Percentiles rank a stretch among this genome's conserved stretches.
These are phyloP conservation scores for Thozetella sp. DNA, from an alignment of 495 filamentous ascomycete species.

Conservation along the genomic window DNA sequence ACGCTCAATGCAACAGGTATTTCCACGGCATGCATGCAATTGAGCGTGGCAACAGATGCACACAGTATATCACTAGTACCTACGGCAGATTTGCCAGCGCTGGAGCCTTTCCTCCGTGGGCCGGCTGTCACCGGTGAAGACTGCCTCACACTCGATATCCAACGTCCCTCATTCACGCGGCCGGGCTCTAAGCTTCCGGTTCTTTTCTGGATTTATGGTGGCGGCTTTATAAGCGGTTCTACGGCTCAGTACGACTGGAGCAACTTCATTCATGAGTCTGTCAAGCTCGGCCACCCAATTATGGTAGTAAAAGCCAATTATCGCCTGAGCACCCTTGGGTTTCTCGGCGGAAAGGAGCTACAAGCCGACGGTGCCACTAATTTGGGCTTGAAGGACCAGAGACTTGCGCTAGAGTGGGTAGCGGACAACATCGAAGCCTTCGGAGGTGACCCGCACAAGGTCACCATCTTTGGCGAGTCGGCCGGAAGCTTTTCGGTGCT, in stretches of 20 bases:
- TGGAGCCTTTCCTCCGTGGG: background rate
- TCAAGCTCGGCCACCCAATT: constrained; percentile 59
- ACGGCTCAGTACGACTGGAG: background rate
- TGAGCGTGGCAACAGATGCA: background rate
- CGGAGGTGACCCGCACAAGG: constrained; percentile 65
- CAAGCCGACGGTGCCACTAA: constrained; percentile 63
- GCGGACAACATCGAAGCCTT: constrained; percentile 68
- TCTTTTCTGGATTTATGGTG: background rate
- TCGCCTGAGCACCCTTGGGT: constrained; percentile 61
- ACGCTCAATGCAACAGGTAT: background rate
- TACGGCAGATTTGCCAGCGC: background rate
- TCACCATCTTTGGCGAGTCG: constrained; percentile 77
- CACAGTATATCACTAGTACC: background rate
- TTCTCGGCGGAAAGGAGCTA: constrained; percentile 63
- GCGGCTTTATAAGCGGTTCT: background rate
- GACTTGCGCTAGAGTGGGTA: constrained; percentile 67
- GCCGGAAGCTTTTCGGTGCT: constrained; percentile 73
- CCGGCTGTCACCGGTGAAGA: background rate
- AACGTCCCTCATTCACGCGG: background rate
- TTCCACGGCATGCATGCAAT: background rate
- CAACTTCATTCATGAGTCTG: constrained; percentile 49
- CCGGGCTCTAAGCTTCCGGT: background rate
- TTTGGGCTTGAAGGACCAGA: constrained; percentile 66
- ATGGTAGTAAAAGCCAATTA: constrained; percentile 67
- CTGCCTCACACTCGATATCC: background rate